Conservation (phyloP, 352 stramenopile species). For the Pythium aphanidermatum region DNA sequence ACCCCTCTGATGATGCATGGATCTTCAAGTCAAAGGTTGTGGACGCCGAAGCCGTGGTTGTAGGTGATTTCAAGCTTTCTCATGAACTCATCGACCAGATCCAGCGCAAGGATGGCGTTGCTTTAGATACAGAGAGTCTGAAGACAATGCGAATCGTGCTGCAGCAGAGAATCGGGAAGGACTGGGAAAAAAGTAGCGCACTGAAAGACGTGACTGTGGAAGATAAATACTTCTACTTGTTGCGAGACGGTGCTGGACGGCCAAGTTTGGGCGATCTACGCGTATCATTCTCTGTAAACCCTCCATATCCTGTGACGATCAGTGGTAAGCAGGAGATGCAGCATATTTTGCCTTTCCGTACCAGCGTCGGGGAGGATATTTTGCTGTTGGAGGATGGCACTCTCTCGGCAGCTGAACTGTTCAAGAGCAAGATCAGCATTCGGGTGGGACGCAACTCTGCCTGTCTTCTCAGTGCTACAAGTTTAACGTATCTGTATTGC, state of each 20-base stretch:
- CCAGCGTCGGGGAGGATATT: slow-evolving; percentile 33
- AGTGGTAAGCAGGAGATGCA: slow-evolving; percentile 40
- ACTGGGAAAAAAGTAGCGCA: slow-evolving; percentile 33
- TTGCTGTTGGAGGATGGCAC: slow-evolving; percentile 62
- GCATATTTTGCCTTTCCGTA: slow-evolving; percentile 35
- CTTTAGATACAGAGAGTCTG: slow-evolving; percentile 33
- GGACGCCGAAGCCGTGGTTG: slow-evolving; percentile 28
- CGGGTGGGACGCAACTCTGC: background rate
- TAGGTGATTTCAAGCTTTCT: slow-evolving; percentile 54
- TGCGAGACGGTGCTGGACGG: slow-evolving; percentile 1
- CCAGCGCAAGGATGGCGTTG: slow-evolving; percentile 42
- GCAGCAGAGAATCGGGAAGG: slow-evolving; percentile 33
- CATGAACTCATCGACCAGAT: slow-evolving; percentile 67
- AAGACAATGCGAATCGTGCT: slow-evolving; percentile 53
- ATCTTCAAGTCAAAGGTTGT: slow-evolving; percentile 28
- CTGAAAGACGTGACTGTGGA: slow-evolving; percentile 46
- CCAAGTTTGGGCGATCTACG: slow-evolving; percentile 48
- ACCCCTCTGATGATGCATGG: slow-evolving; percentile 59
- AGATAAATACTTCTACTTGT: slow-evolving; percentile 52
- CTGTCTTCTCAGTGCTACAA: background rate
- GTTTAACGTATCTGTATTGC: background rate
- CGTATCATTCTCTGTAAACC: slow-evolving; percentile 56
- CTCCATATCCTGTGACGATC: slow-evolving; percentile 61
- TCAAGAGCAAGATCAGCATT: slow-evolving; percentile 31
- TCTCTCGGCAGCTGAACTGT: slow-evolving; percentile 36